Base-by-base conservation (phyloP, 192 early-diverging fungal genomes). In the Dissophora ornata region DNA sequence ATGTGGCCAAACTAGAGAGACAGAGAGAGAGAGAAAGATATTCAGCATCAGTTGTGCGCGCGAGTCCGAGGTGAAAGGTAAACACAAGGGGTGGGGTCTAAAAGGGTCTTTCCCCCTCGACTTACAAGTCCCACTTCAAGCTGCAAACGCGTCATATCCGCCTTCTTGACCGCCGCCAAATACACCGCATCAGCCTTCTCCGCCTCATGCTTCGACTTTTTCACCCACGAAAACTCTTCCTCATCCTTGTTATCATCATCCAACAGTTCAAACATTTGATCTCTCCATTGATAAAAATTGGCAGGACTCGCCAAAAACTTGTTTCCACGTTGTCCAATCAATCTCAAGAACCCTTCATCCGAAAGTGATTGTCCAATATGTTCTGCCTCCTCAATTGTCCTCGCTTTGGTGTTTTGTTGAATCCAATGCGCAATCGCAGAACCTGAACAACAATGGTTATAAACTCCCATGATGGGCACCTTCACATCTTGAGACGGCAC, bases 251-350 rank as follows among this genome's bases (percentile, higher is more conserved):
- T 67, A 21, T 73, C 65, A 34, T 80, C 82, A 38, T 80, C 84
- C 49, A 75, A 71, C 58, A 83, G 80, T 55, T 81, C 81, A 45
- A 87, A 85, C 33, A 87, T 84, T 4, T 82, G 79, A 41, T 73
- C 80, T 49, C 88, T 84, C 90, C 90, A 93, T 69, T 93, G 92
- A 74, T 91, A 93, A 73, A 86, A 88, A 25, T 85, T 81, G 32
- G 83, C 82, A 26, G 88, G 53, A 8, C 75, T 83, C 29, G 89
- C 81, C 52, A 87, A 67, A 74, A 93, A 93, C 73, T 86, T 86
- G 62, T 86, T 88, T 8, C 90, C 90, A 36, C 88, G 85, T 42
- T 83, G 81, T 8, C 90, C 90, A 77, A 93, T 89, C 38, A 90
- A 69, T 29, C 88, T 83, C 69, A 93, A 67, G 47, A 89, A 86